Base-by-base conservation (phyloP, 306 rosid species). In the Prunus mongolica region DNA sequence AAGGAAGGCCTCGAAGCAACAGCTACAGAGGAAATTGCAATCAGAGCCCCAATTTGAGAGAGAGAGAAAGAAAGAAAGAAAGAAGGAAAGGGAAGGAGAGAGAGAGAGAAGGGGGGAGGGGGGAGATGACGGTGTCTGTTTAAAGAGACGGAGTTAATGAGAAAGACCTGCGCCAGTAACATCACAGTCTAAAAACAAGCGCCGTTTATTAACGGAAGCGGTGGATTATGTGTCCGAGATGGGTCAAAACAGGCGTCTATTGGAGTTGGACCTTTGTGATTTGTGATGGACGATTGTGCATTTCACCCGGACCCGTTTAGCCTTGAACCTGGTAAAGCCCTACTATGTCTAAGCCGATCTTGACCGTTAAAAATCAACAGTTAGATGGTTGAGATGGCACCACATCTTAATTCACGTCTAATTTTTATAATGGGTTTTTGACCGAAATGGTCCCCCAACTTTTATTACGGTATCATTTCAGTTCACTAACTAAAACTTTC, bases 131-230 rank as follows among this genome's bases (percentile, higher is more conserved):
- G 79, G 75, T 47, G 78, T 28, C 74, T 24, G 83, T 80, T 57
- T 80, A 67, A 74, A 67, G 76, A 71, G 82, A 78, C 82, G 82
- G 72, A 18, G 65, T 64, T 18, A 38, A 16, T 24, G 66, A 25
- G 76, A 52, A 15, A 30, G 32, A 80, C 79, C 74, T 58, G 41
- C 69, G 65, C 73, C 74, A 1, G 69, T 46, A 22, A 25, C 57
- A 18, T 50, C 55, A 18, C 19, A 12, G 68, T 46, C 1, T 3
- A 6, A 6, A 52, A 27, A 18, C 25, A 16, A 18, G 63, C 73
- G 61, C 0, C 73, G 82, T 72, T 64, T 47, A 9, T 12, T 78
- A 71, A 51, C 82, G 57, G 45, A 24, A 44, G 45, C 72, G 41
- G 67, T 63, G 66, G 41, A 34, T 51, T 51, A 54, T 32, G 63